These are phyloP conservation scores for Cladosporium colombiae DNA, from an alignment of 2,329 filamentous ascomycete genomes.

Conservation along the genomic window DNA sequence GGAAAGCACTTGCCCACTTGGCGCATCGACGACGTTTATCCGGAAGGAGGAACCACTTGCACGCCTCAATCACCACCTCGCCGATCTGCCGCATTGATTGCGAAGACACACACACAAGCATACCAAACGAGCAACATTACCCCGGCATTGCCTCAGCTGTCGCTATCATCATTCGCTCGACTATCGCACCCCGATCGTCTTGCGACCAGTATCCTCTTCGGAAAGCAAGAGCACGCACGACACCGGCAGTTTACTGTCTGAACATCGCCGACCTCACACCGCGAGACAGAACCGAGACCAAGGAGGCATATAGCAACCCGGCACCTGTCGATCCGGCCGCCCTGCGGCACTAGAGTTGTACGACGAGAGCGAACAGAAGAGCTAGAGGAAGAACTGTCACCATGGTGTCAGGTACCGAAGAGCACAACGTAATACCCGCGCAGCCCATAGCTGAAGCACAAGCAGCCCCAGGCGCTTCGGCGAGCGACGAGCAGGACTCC, in stretches of 20 bases:
- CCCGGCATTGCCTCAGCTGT: conserved; percentile 3
- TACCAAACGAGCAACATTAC: neutral
- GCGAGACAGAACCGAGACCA: neutral
- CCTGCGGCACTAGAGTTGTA: neutral
- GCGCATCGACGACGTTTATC: neutral
- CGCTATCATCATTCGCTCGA: neutral
- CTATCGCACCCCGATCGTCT: neutral
- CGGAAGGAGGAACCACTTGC: neutral
- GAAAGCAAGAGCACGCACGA: neutral
- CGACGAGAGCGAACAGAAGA: neutral
- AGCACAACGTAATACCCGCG: conserved; percentile 1
- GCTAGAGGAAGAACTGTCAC: neutral
- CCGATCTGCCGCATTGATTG: neutral
- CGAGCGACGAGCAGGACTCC: conserved; percentile 8
- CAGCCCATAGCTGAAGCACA: conserved; percentile 9
- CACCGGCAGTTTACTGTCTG: neutral
- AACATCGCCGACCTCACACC: neutral
- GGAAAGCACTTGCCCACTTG: neutral
- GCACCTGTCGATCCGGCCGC: neutral
- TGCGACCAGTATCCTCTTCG: neutral
- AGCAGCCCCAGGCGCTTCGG: conserved; percentile 12
- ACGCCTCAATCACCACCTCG: neutral
- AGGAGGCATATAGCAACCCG: neutral
- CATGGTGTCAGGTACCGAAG: conserved; percentile 10
- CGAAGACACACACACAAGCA: neutral